Evolutionary conservation across 805 yeast species (phyloP).

Genomic region (Kodamaea neixiangensis): DNA sequence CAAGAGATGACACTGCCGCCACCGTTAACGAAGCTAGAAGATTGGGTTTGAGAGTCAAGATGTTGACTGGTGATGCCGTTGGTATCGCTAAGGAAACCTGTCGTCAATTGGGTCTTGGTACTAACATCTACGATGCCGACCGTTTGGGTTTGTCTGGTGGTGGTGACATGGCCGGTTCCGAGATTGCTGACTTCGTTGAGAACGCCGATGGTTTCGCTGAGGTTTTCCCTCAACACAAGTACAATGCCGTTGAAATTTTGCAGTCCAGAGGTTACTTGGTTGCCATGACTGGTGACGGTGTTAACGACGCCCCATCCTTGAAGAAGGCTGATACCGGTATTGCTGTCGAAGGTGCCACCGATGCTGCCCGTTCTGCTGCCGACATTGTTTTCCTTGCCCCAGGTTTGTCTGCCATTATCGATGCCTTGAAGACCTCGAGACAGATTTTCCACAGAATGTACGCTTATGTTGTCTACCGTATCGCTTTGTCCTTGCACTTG

Average conservation of each 20-base stretch:
- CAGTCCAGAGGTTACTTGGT: slow-evolving; percentile 96
- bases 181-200: slow-evolving; percentile 95
- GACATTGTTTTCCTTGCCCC: slow-evolving; percentile 74
- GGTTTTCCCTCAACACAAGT: slow-evolving; percentile 98
- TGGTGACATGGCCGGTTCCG: slow-evolving; percentile 96
- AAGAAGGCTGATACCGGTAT: slow-evolving; percentile 89
- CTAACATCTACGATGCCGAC: slow-evolving; percentile 95
- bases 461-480: slow-evolving; percentile 97
- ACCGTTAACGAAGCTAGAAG: slow-evolving; percentile 89
- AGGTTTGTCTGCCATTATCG: slow-evolving; percentile 36
- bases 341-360: slow-evolving; percentile 98
- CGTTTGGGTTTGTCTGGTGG: slow-evolving; percentile 93
- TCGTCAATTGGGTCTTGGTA: slow-evolving; percentile 95
- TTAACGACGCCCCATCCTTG: slow-evolving; percentile 95
- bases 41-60: slow-evolving; percentile 93
- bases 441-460: slow-evolving; percentile 88
- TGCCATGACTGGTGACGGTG: slow-evolving; percentile 99
- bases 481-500: slow-evolving; percentile 91
- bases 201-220: slow-evolving; percentile 98
- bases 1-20: slow-evolving; percentile 96
- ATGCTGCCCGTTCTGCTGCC: slow-evolving; percentile 96
- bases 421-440: slow-evolving; percentile 58
- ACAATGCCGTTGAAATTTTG: slow-evolving; percentile 92
- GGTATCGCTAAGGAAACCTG: slow-evolving; percentile 99
- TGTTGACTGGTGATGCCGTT: slow-evolving; percentile 99